These are phyloP conservation scores for Linnemannia hyalina DNA, from an alignment of 192 early-diverging fungal species.

Conservation along the genomic window DNA sequence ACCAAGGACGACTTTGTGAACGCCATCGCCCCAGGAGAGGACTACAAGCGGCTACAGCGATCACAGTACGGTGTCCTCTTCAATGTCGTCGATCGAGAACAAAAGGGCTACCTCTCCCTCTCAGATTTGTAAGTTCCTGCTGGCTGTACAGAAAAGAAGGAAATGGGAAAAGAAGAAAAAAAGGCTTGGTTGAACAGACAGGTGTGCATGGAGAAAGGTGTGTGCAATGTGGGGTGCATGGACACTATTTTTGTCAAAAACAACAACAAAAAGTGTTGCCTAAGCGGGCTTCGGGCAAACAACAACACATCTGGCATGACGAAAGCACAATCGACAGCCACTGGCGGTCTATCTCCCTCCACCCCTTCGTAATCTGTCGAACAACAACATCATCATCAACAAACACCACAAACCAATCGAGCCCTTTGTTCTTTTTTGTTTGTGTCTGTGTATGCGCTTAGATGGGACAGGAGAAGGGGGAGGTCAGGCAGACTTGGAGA, in stretches of 20 bases:
- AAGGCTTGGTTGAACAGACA: background rate
- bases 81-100: slow-evolving; percentile 66
- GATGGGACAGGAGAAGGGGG: background rate
- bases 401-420: slow-evolving; percentile 1
- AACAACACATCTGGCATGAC: background rate
- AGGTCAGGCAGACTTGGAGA: background rate
- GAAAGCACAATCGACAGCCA: background rate
- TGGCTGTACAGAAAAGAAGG: background rate
- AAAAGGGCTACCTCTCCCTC: slow-evolving; percentile 62
- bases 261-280: background rate
- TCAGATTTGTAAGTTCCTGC: slow-evolving; percentile 65
- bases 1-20: slow-evolving; percentile 69
- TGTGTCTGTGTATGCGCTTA: background rate
- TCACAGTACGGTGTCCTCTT: slow-evolving; percentile 72
- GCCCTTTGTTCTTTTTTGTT: background rate
- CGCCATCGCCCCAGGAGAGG: slow-evolving; percentile 69
- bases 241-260: background rate
- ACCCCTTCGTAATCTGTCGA: background rate
- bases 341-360: background rate
- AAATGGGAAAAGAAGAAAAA: background rate
- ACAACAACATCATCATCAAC: background rate
- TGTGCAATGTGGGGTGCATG: background rate
- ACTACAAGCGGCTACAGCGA: slow-evolving; percentile 69
- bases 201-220: background rate
- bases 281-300: slow-evolving; percentile 2